phyloP scores from a whole-genome alignment of 2,329 filamentous ascomycete genomes.

The Pseudogymnoascus sp. region DNA sequence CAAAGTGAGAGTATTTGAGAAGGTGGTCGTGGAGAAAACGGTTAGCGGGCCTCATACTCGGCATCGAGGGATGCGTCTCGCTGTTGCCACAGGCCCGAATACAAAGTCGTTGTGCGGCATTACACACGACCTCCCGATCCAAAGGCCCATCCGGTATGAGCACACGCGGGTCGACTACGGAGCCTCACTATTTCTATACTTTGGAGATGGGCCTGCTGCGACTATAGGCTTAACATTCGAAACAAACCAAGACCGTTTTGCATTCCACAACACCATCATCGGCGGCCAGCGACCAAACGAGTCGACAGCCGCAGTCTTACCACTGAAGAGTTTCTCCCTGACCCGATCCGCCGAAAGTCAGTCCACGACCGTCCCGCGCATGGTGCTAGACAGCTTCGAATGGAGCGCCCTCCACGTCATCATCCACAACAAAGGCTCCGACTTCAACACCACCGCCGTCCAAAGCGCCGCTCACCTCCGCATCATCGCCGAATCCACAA shows the following conservation, averaged over 20 bases:
- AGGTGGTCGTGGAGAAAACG: conserved; percentile 55
- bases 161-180: conserved; percentile 66
- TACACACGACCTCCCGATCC: conserved; percentile 58
- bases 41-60: conserved; percentile 63
- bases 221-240: conserved; percentile 71
- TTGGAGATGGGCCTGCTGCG: conserved; percentile 32
- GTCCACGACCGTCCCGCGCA: conserved; percentile 9
- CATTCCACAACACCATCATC: conserved; percentile 63
- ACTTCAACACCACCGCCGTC: conserved; percentile 41
- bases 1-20: conserved; percentile 68
- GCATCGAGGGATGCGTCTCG: conserved; percentile 72
- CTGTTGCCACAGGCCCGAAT: conserved; percentile 67
- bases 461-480: conserved; percentile 67
- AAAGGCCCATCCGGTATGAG: conserved; percentile 66
- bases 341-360: conserved; percentile 40
- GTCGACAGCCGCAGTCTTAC: conserved; percentile 60
- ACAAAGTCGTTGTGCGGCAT: conserved; percentile 72
- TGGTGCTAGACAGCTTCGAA: conserved; percentile 29
- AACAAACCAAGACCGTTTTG: conserved; percentile 60
- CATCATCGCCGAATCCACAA: conserved; percentile 65
- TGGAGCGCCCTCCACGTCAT: conserved; percentile 66
- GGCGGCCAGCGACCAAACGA: conserved; percentile 47
- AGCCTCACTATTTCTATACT: conserved; percentile 55
- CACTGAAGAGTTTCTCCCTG: conserved; percentile 57
- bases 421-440: conserved; percentile 52